Base-by-base conservation (phyloP, 169 alveolate genomes). In the Perkinsus marinus region DNA sequence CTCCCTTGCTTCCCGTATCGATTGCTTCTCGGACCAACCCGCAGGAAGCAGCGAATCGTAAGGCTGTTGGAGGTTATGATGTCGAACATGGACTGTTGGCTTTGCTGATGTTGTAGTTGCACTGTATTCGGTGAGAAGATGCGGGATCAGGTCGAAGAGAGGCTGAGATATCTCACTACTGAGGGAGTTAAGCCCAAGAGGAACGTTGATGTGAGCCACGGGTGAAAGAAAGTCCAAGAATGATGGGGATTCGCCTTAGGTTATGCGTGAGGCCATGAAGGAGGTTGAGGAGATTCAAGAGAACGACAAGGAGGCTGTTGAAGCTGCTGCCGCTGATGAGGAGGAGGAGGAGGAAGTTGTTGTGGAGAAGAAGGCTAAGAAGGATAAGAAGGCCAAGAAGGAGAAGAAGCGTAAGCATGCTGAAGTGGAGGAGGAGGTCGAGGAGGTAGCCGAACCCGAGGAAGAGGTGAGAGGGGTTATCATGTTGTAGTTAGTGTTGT, bases 1-100 rank as follows among this genome's bases (percentile, higher is more conserved):
- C 92, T 98, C 99, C 17, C 95, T 99, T 93, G 99, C 99, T 38
- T 98, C 99, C 39, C 97, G 99, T 94, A 96, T 98, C 68, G 99
- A 99, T 95, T 94, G 95, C 41, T 97, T 97, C 94, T 94, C 96
- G 10, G 97, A 96, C 30, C 93, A 94, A 26, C 94, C 92, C 39
- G 92, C 96, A 9, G 43, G 43, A 90, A n/a, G 30, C 46, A 41
- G 19, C 39, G 90, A 19, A n/a, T 34, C 47, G 93, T 90, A 92
- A 37, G 90, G 5, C n/a, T n/a, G n/a, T n/a, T n/a, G n/a, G n/a
- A n/a, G n/a, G 89, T 92, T 36, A 37, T 17, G 39, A 37, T 10
- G 3, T 89, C 91, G 0, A 89, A 68, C 5, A 46, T 38, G 39
- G 43, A 46, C n/a, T n/a, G n/a, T 16, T 47, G 43, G 17, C 17